These are phyloP conservation scores for Huntiella savannae DNA, from an alignment of 2,329 filamentous ascomycete species.

Conservation along the genomic window DNA sequence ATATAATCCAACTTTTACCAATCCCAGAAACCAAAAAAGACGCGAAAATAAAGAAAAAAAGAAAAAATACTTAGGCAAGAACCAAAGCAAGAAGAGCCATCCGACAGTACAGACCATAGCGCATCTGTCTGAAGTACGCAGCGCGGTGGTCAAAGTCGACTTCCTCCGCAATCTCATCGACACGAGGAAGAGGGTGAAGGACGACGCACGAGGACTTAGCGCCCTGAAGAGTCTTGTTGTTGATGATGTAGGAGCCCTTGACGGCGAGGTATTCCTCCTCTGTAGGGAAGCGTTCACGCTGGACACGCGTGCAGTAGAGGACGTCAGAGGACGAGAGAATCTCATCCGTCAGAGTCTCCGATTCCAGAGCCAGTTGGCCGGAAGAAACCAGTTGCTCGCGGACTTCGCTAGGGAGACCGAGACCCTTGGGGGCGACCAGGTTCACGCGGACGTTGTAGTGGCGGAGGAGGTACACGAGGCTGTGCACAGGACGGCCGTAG, in stretches of 20 bases:
- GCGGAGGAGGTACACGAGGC: slow-evolving; percentile 76
- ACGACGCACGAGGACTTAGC: slow-evolving; percentile 89
- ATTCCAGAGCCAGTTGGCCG: slow-evolving; percentile 60
- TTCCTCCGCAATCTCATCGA: slow-evolving; percentile 84
- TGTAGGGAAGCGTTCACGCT: slow-evolving; percentile 87
- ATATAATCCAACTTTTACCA: neutral
- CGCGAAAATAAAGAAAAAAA: slow-evolving; percentile 7
- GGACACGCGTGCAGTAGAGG: slow-evolving; percentile 89
- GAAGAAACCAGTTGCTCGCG: slow-evolving; percentile 50
- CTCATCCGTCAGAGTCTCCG: slow-evolving; percentile 63
- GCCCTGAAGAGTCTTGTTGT: slow-evolving; percentile 75
- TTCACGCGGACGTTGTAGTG: slow-evolving; percentile 94
- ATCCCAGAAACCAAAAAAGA: slow-evolving; percentile 1
- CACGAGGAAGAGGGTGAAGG: slow-evolving; percentile 86
- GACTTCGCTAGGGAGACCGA: slow-evolving; percentile 59
- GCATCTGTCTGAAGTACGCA: slow-evolving; percentile 97
- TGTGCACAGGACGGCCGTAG: slow-evolving; percentile 89
- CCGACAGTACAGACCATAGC: slow-evolving; percentile 90
- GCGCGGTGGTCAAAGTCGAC: slow-evolving; percentile 94
- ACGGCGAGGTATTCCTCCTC: slow-evolving; percentile 64
- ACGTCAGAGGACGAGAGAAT: slow-evolving; percentile 77
- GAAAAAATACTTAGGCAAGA: slow-evolving; percentile 31
- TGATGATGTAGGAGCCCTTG: slow-evolving; percentile 75
- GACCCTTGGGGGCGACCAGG: slow-evolving; percentile 64
- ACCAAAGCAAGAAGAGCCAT: slow-evolving; percentile 94